Evolutionary conservation across 805 yeast species (phyloP).

Genomic region (Candida maltosa): DNA sequence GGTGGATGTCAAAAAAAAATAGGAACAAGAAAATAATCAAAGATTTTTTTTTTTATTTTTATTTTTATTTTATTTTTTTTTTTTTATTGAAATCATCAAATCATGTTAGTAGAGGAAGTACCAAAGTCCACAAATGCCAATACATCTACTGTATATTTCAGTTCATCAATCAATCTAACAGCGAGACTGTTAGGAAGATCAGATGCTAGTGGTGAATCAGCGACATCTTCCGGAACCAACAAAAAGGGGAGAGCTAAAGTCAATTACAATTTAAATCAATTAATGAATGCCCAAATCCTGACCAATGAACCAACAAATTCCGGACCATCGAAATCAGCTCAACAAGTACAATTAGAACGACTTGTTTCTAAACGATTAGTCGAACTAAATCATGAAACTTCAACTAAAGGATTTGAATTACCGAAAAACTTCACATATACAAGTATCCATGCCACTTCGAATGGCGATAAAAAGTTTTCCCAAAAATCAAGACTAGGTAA

Average conservation of each 20-base stretch:
- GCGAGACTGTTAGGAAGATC: slow-evolving; percentile 30
- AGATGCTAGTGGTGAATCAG: slow-evolving; percentile 4
- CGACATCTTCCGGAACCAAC: too few relatives aligned
- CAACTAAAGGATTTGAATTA: slow-evolving; percentile 29
- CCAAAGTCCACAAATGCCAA: slow-evolving; percentile 31
- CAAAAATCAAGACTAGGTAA: slow-evolving; percentile 33
- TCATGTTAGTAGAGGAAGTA: slow-evolving; percentile 42
- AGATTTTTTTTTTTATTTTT: not conserved
- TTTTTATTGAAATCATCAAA: too few relatives aligned
- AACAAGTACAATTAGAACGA: slow-evolving; percentile 41
- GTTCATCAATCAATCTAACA: slow-evolving; percentile 38
- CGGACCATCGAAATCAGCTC: slow-evolving; percentile 40
- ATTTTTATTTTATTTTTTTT: too few relatives aligned
- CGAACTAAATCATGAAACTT: slow-evolving; percentile 33
- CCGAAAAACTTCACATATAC: slow-evolving; percentile 39
- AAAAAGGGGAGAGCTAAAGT: slow-evolving; percentile 39
- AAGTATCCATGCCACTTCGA: slow-evolving; percentile 21
- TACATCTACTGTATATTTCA: slow-evolving; percentile 36
- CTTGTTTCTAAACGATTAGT: slow-evolving; percentile 31
- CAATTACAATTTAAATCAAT: slow-evolving; percentile 40
- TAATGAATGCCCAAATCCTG: slow-evolving; percentile 38
- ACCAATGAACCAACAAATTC: slow-evolving; percentile 18
- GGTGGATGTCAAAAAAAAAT: not conserved
- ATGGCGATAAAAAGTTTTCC: slow-evolving; percentile 17
- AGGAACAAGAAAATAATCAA: not conserved